Evolutionary conservation across 1,284 basidiomycete genomes (phyloP).

Genomic region (Apiotrichum akiyoshidainum): DNA sequence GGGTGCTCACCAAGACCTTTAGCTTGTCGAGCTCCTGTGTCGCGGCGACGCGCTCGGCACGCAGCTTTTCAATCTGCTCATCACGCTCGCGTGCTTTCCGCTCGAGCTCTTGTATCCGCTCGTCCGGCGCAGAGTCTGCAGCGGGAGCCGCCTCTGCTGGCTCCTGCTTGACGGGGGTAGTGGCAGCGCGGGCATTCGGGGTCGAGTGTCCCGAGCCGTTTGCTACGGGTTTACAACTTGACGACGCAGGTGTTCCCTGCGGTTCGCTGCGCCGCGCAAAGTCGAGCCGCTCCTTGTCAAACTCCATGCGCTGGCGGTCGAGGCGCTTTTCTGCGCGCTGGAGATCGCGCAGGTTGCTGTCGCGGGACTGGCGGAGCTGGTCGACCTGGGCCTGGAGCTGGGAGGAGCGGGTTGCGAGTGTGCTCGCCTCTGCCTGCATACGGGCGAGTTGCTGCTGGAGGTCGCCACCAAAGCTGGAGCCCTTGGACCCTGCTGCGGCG

Average conservation of each 20-base stretch:
- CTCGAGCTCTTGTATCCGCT: conserved; percentile 37
- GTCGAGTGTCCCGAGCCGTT: conserved; percentile 50
- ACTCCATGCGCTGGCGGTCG: conserved; percentile 67
- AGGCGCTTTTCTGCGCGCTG: conserved; percentile 64
- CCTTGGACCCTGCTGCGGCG: conserved; percentile 8
- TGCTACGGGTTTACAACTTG: conserved; percentile 55
- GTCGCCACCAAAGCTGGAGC: conserved; percentile 2
- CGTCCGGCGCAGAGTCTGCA: conserved; percentile 4
- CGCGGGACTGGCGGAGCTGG: conserved; percentile 59
- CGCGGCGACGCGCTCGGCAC: conserved; percentile 29
- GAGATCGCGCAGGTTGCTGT: conserved; percentile 60
- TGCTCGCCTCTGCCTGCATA: conserved; percentile 41
- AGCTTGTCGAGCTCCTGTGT: conserved; percentile 41
- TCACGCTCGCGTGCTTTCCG: conserved; percentile 30
- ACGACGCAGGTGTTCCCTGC: conserved; percentile 20
- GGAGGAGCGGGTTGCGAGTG: conserved; percentile 55
- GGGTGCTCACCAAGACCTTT: conserved; percentile 27
- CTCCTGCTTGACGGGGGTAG: neutral
- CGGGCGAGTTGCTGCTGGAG: conserved; percentile 17
- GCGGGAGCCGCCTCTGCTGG: neutral
- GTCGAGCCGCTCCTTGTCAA: conserved; percentile 55
- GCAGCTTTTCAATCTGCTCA: conserved; percentile 32
- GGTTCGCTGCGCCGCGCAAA: conserved; percentile 36
- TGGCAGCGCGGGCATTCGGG: conserved; percentile 52
- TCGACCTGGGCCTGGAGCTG: conserved; percentile 60